Evolutionary conservation across 148 eudicot species (phyloP).

Genomic region (Camellia granthamiana): DNA sequence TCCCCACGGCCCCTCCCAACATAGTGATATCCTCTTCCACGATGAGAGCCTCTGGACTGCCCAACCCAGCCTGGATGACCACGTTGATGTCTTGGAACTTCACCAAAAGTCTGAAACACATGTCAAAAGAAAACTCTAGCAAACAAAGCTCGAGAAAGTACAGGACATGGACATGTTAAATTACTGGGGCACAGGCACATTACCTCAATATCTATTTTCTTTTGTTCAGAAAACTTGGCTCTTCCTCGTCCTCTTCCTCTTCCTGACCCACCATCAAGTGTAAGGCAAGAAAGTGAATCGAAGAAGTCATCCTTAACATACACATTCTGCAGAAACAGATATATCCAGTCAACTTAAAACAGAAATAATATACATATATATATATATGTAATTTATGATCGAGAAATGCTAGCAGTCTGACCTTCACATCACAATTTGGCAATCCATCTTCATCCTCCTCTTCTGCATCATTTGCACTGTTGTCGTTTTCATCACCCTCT

Average conservation of each 20-base stretch:
- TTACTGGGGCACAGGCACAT: not conserved
- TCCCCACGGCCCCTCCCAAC: slow-evolving; percentile 52
- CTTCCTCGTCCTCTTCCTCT: slow-evolving; percentile 26
- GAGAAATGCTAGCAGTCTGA: slow-evolving; percentile 15
- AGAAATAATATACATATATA: not conserved
- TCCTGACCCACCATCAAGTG: slow-evolving; percentile 33
- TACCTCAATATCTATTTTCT: slow-evolving; percentile 63
- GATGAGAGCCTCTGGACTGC: slow-evolving; percentile 46
- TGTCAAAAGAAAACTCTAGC: not conserved
- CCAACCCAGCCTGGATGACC: slow-evolving; percentile 49
- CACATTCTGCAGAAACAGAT: slow-evolving; percentile 42
- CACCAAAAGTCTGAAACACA: slow-evolving; percentile 59
- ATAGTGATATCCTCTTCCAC: slow-evolving; percentile 50
- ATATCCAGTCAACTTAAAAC: not conserved
- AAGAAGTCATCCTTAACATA: slow-evolving; percentile 73
- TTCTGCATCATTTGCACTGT: slow-evolving; percentile 4
- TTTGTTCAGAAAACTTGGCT: slow-evolving; percentile 51
- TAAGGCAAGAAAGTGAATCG: slow-evolving; percentile 58
- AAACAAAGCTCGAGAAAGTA: slow-evolving; percentile 8
- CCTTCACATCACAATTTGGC: slow-evolving; percentile 28
- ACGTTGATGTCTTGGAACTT: slow-evolving; percentile 38
- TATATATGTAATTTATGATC: not conserved
- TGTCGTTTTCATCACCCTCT: slow-evolving; percentile 3
- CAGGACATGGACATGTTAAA: not conserved
- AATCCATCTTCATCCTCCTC: slow-evolving; percentile 32